Conservation (phyloP, 768 basidiomycete genomes). For the Tylopilus balloui region DNA sequence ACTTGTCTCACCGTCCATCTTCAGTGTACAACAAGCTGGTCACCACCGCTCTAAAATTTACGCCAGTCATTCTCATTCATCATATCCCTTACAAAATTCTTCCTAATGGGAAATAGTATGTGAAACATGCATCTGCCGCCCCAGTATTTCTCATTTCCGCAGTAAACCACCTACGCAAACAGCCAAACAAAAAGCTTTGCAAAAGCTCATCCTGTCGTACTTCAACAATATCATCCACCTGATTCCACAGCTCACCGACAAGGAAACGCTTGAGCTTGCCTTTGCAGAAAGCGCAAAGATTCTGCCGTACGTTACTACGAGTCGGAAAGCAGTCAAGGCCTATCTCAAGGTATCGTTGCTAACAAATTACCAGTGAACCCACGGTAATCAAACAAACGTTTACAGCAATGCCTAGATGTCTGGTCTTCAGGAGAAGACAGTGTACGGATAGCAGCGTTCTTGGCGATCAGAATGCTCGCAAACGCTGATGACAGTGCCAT, state of each 20-base stretch:
- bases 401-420: constrained; percentile 71
- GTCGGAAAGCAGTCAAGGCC: constrained; percentile 76
- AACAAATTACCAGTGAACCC: background rate
- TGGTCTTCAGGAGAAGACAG: constrained; percentile 83
- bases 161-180: constrained; percentile 86
- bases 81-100: constrained; percentile 86
- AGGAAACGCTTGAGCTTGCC: constrained; percentile 61
- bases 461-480: constrained; percentile 78
- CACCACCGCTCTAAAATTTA: constrained; percentile 81
- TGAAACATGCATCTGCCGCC: constrained; percentile 4
- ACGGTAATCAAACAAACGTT: background rate
- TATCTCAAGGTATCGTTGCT: constrained; percentile 75
- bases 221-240: constrained; percentile 84
- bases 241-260: constrained; percentile 68
- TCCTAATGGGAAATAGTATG: constrained; percentile 82
- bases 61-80: constrained; percentile 81
- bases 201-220: constrained; percentile 84
- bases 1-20: background rate
- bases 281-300: constrained; percentile 84
- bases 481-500: constrained; percentile 74
- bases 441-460: constrained; percentile 79
- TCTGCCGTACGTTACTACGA: constrained; percentile 81
- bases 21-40: constrained; percentile 94
- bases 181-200: constrained; percentile 74
- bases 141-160: background rate